Evolutionary conservation across 2,329 filamentous ascomycete species (phyloP).

Genomic region (Trichoderma hamatum): DNA sequence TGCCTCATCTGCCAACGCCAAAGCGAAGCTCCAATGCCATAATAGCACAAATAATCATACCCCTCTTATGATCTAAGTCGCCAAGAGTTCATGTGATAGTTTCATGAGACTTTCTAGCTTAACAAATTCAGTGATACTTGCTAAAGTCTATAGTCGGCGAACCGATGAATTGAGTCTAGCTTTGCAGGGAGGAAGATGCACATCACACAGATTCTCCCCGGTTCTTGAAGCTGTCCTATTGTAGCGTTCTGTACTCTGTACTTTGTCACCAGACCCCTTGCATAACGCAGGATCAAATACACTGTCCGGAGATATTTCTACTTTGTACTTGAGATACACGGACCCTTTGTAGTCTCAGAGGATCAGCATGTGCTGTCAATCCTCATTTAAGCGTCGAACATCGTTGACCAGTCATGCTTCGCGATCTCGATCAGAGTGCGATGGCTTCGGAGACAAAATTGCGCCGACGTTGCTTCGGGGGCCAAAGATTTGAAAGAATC

Average conservation of each 20-base stretch:
- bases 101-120: background rate
- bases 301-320: background rate
- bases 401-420: background rate
- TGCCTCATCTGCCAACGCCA: background rate
- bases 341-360: background rate
- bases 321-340: background rate
- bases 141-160: background rate
- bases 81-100: background rate
- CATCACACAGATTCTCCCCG: background rate
- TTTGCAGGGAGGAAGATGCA: background rate
- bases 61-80: background rate
- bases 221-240: background rate
- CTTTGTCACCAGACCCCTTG: background rate
- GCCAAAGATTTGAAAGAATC: background rate
- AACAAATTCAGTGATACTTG: background rate
- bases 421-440: background rate
- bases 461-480: conserved; percentile 3
- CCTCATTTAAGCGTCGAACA: background rate
- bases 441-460: background rate
- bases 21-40: background rate
- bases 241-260: background rate
- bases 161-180: background rate
- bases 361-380: background rate
- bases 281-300: background rate
- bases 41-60: background rate